Conservation (phyloP, 139 green algal genomes). For the Nannochloris sp. region DNA sequence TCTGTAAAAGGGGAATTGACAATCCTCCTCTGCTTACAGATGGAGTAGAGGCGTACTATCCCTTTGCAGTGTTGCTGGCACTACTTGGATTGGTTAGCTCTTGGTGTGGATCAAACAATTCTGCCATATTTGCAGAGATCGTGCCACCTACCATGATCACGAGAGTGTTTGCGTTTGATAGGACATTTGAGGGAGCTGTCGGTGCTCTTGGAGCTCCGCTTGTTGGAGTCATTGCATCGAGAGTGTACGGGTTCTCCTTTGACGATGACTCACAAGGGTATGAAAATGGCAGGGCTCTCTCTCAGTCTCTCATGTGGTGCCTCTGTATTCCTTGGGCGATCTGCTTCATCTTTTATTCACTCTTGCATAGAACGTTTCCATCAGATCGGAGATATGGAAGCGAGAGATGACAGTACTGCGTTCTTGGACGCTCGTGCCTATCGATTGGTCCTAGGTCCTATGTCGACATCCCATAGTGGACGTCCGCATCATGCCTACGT, state of each 20-base stretch:
- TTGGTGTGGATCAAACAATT: slow-evolving; percentile 63
- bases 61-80: slow-evolving; percentile 46
- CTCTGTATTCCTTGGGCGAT: slow-evolving; percentile 49
- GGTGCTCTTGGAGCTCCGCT: slow-evolving; percentile 43
- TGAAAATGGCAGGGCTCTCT: slow-evolving; percentile 21
- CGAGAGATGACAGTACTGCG: too few species aligned
- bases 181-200: slow-evolving; percentile 53
- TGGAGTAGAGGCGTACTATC: not conserved
- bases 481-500: too few species aligned
- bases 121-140: slow-evolving; percentile 76
- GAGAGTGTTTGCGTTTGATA: slow-evolving; percentile 75
- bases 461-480: too few species aligned
- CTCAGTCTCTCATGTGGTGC: slow-evolving; percentile 47
- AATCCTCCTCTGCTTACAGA: not conserved
- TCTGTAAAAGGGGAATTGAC: not conserved
- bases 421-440: too few species aligned
- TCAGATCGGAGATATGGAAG: not conserved
- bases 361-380: not conserved
- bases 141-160: slow-evolving; percentile 59
- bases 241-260: slow-evolving; percentile 50
- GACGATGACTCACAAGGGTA: not conserved
- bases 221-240: slow-evolving; percentile 57
- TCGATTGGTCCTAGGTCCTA: too few species aligned
- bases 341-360: slow-evolving; percentile 52
- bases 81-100: slow-evolving; percentile 52